Conservation (phyloP, 2,329 filamentous ascomycete species). For the Fusarium phyllophilum region DNA sequence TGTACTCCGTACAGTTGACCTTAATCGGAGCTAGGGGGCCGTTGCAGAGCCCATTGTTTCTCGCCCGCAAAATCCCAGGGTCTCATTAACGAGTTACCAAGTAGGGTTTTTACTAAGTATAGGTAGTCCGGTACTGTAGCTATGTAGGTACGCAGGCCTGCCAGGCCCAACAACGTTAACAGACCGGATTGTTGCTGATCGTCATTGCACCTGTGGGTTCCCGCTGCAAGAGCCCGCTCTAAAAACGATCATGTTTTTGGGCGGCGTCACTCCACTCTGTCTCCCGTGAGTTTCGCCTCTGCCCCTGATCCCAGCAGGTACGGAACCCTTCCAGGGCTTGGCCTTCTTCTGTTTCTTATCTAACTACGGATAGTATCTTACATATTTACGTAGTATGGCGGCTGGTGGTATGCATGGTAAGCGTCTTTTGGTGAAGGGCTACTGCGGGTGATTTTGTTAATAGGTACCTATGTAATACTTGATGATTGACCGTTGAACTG, state of each 20-base stretch:
- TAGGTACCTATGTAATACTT: neutral
- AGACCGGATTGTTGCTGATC: conserved; percentile 19
- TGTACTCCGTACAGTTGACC: neutral
- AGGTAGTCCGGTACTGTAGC: too few species aligned
- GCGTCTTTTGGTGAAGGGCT: neutral
- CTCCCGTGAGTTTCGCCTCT: conserved; percentile 29
- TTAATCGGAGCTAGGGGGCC: neutral
- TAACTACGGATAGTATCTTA: neutral
- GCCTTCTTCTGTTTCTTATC: conserved; percentile 25
- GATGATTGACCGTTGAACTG: neutral
- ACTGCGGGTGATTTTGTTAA: neutral
- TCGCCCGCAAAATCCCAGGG: neutral
- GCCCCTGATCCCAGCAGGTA: conserved; percentile 29
- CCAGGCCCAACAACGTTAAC: conserved; percentile 15
- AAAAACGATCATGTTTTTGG: conserved; percentile 17
- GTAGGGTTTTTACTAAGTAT: neutral
- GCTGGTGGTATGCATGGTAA: conserved; percentile 3
- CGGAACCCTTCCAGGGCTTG: conserved; percentile 13
- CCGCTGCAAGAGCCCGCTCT: conserved; percentile 31
- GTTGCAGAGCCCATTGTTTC: conserved; percentile 4
- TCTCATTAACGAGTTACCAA: neutral
- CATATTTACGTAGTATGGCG: neutral
- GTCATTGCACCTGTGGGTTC: conserved; percentile 30
- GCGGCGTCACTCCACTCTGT: conserved; percentile 15
- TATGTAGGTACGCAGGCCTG: neutral